Evolutionary conservation across 1,139 yeast species (phyloP).

Genomic region (Blastobotrys capitulatus): DNA sequence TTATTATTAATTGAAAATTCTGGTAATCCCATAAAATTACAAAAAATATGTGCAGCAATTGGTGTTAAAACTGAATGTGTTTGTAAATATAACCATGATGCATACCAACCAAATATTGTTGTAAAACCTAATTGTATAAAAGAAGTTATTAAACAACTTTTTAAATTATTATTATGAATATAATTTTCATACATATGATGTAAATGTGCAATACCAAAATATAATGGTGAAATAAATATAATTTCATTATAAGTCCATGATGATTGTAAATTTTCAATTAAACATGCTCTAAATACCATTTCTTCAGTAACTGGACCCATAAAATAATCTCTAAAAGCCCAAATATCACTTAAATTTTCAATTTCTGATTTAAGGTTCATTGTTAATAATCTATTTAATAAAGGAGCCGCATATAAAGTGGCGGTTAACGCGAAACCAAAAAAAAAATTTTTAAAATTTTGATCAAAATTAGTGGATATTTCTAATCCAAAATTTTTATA

Average conservation of each 20-base stretch:
- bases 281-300: constrained; percentile 63
- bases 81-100: constrained; percentile 53
- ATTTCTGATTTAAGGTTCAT: neutral
- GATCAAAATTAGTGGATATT: neutral
- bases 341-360: constrained; percentile 28
- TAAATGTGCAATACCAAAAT: constrained; percentile 87
- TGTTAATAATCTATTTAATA: constrained; percentile 31
- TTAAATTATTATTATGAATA: constrained; percentile 17
- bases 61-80: constrained; percentile 59
- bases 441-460: neutral
- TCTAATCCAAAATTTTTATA: too few relatives aligned
- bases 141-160: constrained; percentile 31
- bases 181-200: constrained; percentile 71
- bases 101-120: constrained; percentile 70
- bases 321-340: constrained; percentile 59
- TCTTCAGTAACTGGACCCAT: constrained; percentile 92
- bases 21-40: constrained; percentile 83
- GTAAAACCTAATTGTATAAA: constrained; percentile 68
- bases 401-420: constrained; percentile 52
- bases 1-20: neutral
- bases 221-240: constrained; percentile 50
- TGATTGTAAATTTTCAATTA: constrained; percentile 40
- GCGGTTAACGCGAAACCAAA: constrained; percentile 17
- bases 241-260: constrained; percentile 22
- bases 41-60: constrained; percentile 59